Percentiles rank a stretch among this genome's conserved stretches.
Evolutionary conservation across 176 grass and related monocot genomes (phyloP).

Genomic region (Lolium perenne): DNA sequence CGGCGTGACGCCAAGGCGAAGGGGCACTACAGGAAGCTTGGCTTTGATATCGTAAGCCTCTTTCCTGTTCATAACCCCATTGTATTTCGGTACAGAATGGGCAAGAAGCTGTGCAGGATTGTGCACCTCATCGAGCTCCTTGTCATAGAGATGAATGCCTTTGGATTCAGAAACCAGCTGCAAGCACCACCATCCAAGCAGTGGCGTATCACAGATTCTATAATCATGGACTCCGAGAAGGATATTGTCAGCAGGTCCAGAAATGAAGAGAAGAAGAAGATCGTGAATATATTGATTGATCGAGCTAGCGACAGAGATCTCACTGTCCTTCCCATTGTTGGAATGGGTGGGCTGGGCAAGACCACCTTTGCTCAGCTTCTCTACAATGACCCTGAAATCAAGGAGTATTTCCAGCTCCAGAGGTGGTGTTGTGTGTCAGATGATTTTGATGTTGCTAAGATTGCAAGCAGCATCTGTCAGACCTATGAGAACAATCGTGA

Average conservation of each 20-base stretch:
- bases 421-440: conserved; percentile 53
- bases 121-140: conserved; percentile 8
- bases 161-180: background rate
- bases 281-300: conserved; percentile 27
- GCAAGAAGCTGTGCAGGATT: conserved; percentile 47
- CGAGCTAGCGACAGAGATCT: background rate
- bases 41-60: background rate
- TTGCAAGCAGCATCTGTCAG: conserved; percentile 30
- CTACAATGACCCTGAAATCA: conserved; percentile 37
- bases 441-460: conserved; percentile 21
- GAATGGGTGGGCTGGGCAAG: conserved; percentile 52
- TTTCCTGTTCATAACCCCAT: conserved; percentile 2
- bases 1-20: conserved; percentile 37
- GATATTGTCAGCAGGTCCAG: conserved; percentile 38
- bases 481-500: background rate
- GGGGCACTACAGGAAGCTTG: background rate
- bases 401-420: conserved; percentile 17
- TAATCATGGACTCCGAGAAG: conserved; percentile 1
- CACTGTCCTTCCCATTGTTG: conserved; percentile 48
- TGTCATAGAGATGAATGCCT: background rate
- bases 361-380: conserved; percentile 50
- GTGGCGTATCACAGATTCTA: background rate
- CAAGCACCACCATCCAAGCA: background rate
- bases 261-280: conserved; percentile 38
- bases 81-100: conserved; percentile 37